Percentiles rank a stretch among this genome's conserved stretches.
phyloP scores from a whole-genome alignment of 805 yeast genomes.

The Zygotorulaspora danielsina region DNA sequence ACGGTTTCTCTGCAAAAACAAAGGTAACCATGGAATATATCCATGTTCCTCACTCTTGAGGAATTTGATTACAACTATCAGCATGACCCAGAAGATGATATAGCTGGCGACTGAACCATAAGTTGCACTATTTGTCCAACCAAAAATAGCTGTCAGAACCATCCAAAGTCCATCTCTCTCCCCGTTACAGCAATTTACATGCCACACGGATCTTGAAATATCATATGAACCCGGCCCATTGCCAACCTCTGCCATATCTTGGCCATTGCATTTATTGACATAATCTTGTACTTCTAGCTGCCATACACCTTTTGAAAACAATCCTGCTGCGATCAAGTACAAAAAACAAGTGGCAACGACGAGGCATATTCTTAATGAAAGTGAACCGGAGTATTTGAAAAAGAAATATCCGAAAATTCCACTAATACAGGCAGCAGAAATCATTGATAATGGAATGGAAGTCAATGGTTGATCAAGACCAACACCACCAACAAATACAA shows the following conservation, averaged over 20 bases:
- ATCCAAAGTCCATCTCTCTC: conserved; percentile 91
- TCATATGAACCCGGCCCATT: conserved; percentile 93
- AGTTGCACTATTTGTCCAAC: conserved; percentile 94
- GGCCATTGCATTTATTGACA: conserved; percentile 70
- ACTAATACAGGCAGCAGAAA: conserved; percentile 58
- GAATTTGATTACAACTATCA: conserved; percentile 42
- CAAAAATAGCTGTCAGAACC: conserved; percentile 81
- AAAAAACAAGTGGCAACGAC: conserved; percentile 74
- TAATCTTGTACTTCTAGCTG: conserved; percentile 75
- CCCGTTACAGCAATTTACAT: conserved; percentile 91
- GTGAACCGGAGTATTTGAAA: conserved; percentile 73
- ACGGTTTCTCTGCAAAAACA: conserved; percentile 53
- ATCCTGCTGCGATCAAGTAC: conserved; percentile 81
- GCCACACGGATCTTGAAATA: conserved; percentile 78
- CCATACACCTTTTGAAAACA: conserved; percentile 87
- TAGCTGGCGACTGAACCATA: conserved; percentile 79
- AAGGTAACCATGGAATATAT: conserved; percentile 56
- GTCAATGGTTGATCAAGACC: conserved; percentile 66
- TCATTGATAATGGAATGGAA: conserved; percentile 60
- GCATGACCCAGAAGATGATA: conserved; percentile 60
- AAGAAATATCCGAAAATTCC: conserved; percentile 58
- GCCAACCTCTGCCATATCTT: conserved; percentile 83
- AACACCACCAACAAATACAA: conserved; percentile 86
- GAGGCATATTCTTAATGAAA: conserved; percentile 70
- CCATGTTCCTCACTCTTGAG: conserved; percentile 58